Percentiles rank a stretch among this genome's conserved stretches.
Conservation (phyloP, 306 rosid genomes). For the Vicia sativa region DNA sequence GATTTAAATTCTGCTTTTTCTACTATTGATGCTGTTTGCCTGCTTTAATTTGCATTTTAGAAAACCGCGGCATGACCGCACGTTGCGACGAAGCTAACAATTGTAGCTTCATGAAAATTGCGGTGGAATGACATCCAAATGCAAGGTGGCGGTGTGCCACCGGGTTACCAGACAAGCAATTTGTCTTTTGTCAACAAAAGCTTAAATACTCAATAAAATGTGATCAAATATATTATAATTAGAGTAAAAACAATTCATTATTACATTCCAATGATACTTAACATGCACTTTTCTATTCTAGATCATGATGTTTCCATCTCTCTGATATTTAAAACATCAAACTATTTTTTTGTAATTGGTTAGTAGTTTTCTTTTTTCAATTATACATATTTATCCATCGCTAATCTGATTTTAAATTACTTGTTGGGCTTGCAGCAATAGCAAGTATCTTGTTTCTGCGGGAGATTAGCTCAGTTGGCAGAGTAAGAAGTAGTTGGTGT, state of each 20-base stretch:
- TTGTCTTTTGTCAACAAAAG: neutral
- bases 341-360: neutral
- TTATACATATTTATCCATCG: slow-evolving; percentile 10
- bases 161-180: too few species aligned
- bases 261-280: slow-evolving; percentile 7
- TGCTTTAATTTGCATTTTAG: neutral
- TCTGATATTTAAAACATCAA: slow-evolving; percentile 19
- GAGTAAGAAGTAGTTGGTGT: slow-evolving; percentile 53
- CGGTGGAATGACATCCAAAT: too few species aligned
- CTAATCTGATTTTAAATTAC: slow-evolving; percentile 32
- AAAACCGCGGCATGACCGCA: too few species aligned
- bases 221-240: slow-evolving; percentile 2
- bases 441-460: slow-evolving; percentile 67
- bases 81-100: too few species aligned
- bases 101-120: too few species aligned
- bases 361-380: slow-evolving; percentile 8
- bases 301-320: slow-evolving; percentile 14
- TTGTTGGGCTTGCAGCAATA: slow-evolving; percentile 63
- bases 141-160: too few species aligned
- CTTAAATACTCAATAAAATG: slow-evolving; percentile 11
- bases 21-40: slow-evolving; percentile 6
- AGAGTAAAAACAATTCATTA: neutral
- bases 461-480: slow-evolving; percentile 53
- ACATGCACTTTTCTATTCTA: neutral
- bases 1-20: slow-evolving; percentile 9